Base-by-base conservation (phyloP, 2,329 filamentous ascomycete genomes). In the Monilinia vaccinii-corymbosi region DNA sequence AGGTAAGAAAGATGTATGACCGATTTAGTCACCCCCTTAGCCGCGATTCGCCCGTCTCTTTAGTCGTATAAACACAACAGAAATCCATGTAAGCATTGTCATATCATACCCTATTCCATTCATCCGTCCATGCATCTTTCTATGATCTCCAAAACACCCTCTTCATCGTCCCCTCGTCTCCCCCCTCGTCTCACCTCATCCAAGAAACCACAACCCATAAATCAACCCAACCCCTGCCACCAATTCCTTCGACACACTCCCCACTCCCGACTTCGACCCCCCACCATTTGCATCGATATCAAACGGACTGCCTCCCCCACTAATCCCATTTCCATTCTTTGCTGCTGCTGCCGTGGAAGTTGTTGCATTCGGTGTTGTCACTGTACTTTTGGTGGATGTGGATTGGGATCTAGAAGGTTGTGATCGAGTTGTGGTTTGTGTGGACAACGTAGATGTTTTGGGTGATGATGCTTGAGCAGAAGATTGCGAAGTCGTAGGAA, bases 251-350 rank as follows among this genome's bases (percentile, higher is more conserved):
- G 51, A 32, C 10, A 53, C 3, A n/a, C 14, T 53, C 16, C 13
- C n/a, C 2, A 44, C 13, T 32, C 40, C 51, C 5, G 51, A 44
- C 5, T 13, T 13, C 18, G 42, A 32, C 21, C 25, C 16, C 16
- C 50, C 45, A 50, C 36, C 34, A n/a, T 53, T 50, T 5, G 60
- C 56, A 42, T 32, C 46, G n/a, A 60, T 60, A 45, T 62, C 60
- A 45, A 62, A 62, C 9, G 60, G 60, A 42, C 60, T 62, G 11
- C 60, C 60, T 9, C 60, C 60, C 4, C 60, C 60, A 25, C 14
- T 56, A 51, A 47, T n/a, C 40, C 36, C 45, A 31, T 52, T 25
- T 6, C 45, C 36, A 38, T 61, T 47, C n/a, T 46, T 50, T 18
- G 36, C 32, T 6, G 5, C 46, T 23, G 47, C 47, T 9, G 47